phyloP scores from a whole-genome alignment of 1,139 yeast genomes.

The Yamadazyma blattariae region DNA sequence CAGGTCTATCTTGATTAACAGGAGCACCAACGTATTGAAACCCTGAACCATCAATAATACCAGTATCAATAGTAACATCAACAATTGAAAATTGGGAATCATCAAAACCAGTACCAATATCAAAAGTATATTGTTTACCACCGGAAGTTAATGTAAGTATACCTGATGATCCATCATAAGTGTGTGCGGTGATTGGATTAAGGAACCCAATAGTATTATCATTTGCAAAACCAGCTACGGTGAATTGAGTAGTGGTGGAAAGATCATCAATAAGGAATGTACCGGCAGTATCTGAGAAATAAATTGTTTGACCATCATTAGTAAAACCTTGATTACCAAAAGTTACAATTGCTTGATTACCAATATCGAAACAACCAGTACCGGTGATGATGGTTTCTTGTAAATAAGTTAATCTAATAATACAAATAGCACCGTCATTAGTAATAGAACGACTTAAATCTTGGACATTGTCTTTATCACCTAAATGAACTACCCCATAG shows the following conservation, averaged over 20 bases:
- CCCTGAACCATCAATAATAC: not conserved
- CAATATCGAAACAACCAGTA: conserved; percentile 21
- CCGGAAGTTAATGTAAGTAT: conserved; percentile 13
- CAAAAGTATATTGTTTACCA: conserved; percentile 12
- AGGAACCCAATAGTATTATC: conserved; percentile 22
- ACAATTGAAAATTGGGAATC: conserved; percentile 1
- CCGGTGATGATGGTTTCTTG: conserved; percentile 20
- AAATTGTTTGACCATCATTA: conserved; percentile 9
- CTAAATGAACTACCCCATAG: conserved; percentile 5
- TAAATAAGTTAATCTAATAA: conserved; percentile 14
- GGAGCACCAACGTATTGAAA: not conserved
- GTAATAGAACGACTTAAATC: conserved; percentile 13
- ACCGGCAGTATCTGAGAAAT: conserved; percentile 16
- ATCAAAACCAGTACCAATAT: conserved; percentile 21
- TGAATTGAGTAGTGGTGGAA: conserved; percentile 15
- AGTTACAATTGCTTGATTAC: conserved; percentile 15
- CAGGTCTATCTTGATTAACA: not conserved
- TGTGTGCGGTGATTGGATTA: conserved; percentile 11
- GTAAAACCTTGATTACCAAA: conserved; percentile 13
- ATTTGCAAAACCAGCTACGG: conserved; percentile 26
- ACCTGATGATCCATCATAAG: conserved; percentile 7
- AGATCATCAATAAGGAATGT: conserved; percentile 16
- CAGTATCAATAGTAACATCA: no score
- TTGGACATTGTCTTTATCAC: no score
- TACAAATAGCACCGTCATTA: conserved; percentile 25